Evolutionary conservation across 345 rosid species (phyloP).

Genomic region (Tarenaya hassleriana): DNA sequence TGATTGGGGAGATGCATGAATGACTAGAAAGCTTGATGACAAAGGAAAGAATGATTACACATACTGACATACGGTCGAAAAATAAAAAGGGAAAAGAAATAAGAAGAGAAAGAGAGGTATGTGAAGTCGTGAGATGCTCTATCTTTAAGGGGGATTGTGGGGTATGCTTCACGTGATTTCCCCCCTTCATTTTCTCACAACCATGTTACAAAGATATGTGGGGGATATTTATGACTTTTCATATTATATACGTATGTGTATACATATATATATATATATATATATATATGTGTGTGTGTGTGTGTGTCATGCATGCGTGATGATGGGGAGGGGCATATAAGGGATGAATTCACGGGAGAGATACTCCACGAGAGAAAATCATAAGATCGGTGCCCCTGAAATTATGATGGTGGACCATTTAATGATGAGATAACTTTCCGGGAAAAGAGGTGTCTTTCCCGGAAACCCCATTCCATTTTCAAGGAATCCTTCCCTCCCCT

Average conservation of each 20-base stretch:
- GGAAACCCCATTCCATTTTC: constrained; percentile 30
- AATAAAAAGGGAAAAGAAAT: neutral
- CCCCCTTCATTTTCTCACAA: constrained; percentile 30
- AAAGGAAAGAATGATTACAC: constrained; percentile 45
- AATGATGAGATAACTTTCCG: constrained; percentile 50
- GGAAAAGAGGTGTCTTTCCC: constrained; percentile 41
- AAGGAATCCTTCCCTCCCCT: constrained; percentile 3
- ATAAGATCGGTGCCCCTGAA: constrained; percentile 38
- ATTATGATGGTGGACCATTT: constrained; percentile 49
- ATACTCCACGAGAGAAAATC: constrained; percentile 24
- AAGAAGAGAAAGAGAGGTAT: constrained; percentile 1
- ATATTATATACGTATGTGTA: constrained; percentile 14
- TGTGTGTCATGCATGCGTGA: constrained; percentile 33
- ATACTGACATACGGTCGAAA: neutral
- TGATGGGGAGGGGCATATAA: constrained; percentile 11
- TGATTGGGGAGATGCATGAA: too few species aligned
- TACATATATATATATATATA: constrained; percentile 5
- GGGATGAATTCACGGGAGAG: constrained; percentile 22
- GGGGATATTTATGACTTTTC: constrained; percentile 23
- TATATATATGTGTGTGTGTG: too few species aligned
- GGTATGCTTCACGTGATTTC: constrained; percentile 73
- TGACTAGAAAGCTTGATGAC: constrained; percentile 40
- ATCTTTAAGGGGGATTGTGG: constrained; percentile 56
- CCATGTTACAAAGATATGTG: constrained; percentile 11
- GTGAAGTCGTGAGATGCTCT: constrained; percentile 42